These are phyloP conservation scores for Phytophthora fragariae DNA, from an alignment of 352 stramenopile species.

Conservation along the genomic window DNA sequence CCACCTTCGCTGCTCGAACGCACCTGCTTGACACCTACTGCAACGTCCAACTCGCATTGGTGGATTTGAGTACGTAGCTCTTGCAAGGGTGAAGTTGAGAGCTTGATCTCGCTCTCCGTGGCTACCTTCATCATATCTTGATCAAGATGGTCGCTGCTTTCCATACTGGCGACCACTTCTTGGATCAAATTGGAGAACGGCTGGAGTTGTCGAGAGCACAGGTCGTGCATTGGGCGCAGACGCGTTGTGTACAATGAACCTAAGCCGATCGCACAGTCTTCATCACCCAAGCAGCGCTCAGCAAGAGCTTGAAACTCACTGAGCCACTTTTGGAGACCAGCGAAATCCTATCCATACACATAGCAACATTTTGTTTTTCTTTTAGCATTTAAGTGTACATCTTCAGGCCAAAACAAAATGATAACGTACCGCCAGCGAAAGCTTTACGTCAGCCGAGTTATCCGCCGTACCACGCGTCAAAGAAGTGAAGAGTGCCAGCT, in stretches of 20 bases:
- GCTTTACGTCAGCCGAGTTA: slow-evolving; percentile 1
- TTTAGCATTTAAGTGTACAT: neutral
- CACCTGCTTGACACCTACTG: slow-evolving; percentile 32
- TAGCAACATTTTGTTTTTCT: too few species aligned
- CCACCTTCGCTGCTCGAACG: neutral
- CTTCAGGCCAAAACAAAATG: neutral
- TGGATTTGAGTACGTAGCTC: slow-evolving; percentile 29
- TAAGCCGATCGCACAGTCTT: neutral
- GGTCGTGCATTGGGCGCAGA: slow-evolving; percentile 6
- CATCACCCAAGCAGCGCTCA: slow-evolving; percentile 5
- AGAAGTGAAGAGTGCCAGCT: slow-evolving; percentile 22
- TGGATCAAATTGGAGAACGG: slow-evolving; percentile 32
- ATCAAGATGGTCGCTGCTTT: neutral
- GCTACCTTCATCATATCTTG: neutral
- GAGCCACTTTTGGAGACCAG: slow-evolving; percentile 23
- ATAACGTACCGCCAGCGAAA: slow-evolving; percentile 20
- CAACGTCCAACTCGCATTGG: slow-evolving; percentile 38
- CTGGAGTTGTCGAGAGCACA: slow-evolving; percentile 17
- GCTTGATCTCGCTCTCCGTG: slow-evolving; percentile 3
- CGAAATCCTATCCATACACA: slow-evolving; percentile 19
- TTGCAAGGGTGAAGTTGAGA: slow-evolving; percentile 12
- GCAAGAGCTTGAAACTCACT: slow-evolving; percentile 16
- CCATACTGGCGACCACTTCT: slow-evolving; percentile 6
- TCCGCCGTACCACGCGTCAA: neutral
- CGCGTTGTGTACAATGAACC: neutral